Conservation (phyloP, 2,329 filamentous ascomycete genomes). For the Lizonia empirigonia region DNA sequence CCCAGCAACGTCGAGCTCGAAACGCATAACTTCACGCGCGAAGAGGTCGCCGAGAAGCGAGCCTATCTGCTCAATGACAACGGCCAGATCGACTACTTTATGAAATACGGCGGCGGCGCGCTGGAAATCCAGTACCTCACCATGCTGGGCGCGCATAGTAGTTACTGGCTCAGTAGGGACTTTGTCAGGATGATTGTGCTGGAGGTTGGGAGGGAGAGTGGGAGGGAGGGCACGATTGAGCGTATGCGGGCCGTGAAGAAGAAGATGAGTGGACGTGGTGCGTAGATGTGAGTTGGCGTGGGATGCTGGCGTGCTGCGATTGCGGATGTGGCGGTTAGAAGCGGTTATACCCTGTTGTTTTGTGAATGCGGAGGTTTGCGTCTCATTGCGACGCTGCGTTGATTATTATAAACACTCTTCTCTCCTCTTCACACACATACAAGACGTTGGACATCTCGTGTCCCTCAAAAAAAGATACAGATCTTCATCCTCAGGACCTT, state of each 20-base stretch:
- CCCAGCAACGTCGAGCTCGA: conserved; percentile 78
- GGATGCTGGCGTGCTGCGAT: neutral
- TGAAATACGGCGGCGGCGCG: conserved; percentile 82
- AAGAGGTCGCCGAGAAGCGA: conserved; percentile 89
- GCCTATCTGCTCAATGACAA: conserved; percentile 92
- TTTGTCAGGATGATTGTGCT: conserved; percentile 90
- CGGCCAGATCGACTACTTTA: conserved; percentile 89
- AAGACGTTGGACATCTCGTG: no score
- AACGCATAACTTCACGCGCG: conserved; percentile 90
- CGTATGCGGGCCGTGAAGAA: conserved; percentile 63
- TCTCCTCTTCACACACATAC: no score
- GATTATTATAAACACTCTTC: no score
- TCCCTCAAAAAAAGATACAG: no score
- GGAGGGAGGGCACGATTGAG: conserved; percentile 63
- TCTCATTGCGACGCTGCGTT: no score
- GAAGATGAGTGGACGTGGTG: conserved; percentile 30
- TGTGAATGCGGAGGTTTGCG: no score
- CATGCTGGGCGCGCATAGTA: conserved; percentile 94
- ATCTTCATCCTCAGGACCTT: no score
- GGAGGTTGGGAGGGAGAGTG: conserved; percentile 78
- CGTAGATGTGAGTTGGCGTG: neutral
- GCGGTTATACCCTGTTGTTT: no score
- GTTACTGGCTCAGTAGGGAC: conserved; percentile 87
- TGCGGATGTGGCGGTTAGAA: no score
- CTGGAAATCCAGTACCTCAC: conserved; percentile 96